Evolutionary conservation across 2,329 filamentous ascomycete species (phyloP), one percentile per base, ranked within the genome.

Genomic region (Lasiodiplodia citricola): DNA sequence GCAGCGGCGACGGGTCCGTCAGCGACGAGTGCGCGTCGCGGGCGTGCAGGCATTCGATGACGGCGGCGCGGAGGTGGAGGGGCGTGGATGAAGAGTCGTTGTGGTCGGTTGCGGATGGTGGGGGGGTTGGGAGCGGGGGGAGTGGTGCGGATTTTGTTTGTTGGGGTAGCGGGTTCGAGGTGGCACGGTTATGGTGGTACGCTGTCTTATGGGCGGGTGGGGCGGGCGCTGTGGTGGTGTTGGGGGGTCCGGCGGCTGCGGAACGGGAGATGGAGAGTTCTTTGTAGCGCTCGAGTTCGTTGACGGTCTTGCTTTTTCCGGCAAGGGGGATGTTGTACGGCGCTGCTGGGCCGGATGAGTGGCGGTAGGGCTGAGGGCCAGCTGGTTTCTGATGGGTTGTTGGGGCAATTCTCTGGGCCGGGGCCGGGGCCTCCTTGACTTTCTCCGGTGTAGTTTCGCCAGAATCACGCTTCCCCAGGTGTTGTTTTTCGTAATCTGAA

Each of bases 1-100:
- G 41, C 13, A 62, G 41, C 0, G 18, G 41, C 13, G 58, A 2
- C 4, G 21, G 23, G 55, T 57, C 55, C 21, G 31, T 2, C 2
- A 11, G n/a, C 18, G 41, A 16, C 4, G 28, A 28, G 28, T 25
- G 37, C 14, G 16, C 41, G 25, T 14, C 38, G 41, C 41, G 58
- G 25, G 58, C 23, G 25, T 28, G 41, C 11, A 62, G 58, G 41
- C 25, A 21, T 4, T 11, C 58, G 41, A 62, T 23, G 23, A 62
- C 41, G 58, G 58, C 58, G 25, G 58, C 41, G 25, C 41, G 58
- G 58, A 62, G 23, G 37, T n/a, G 58, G 13, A 8, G 13, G 35
- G 56, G 21, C 21, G 21, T 21, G n/a, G 28, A 28, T 1, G 28
- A 1, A 0, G 21, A 0, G 21, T 47, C n/a, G 16, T 52, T 0